Evolutionary conservation across 345 rosid species (phyloP), one percentile per base, ranked within the genome.

Genomic region (Bruguiera sexangula): DNA sequence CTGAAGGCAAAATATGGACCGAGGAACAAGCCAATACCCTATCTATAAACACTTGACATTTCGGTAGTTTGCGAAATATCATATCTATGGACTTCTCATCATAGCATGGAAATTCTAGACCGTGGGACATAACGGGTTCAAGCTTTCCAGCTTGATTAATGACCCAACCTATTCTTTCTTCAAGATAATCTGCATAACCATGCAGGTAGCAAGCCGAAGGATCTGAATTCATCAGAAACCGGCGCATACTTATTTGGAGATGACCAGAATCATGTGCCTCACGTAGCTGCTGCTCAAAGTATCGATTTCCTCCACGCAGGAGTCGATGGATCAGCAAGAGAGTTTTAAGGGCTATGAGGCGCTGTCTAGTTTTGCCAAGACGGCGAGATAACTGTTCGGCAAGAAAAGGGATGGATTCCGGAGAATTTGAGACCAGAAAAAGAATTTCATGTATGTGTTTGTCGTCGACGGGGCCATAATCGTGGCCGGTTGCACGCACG

Each of bases 61-160:
- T 92, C 3, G 90, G 92, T 56, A 89, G 75, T 73, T 79, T 84
- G 11, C 87, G 86, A 62, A 89, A 89, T 54, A 88, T 83, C 74
- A 85, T 64, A 55, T 87, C 84, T 20, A 87, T 65, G 5, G 85
- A 81, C 60, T 80, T 89, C 32, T 82, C 89, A 64, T 79, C 72
- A 76, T 79, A 84, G 67, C 76, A 84, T 53, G 74, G 75, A 54
- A 82, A 83, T 30, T 82, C 80, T 55, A 77, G 50, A 50, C 80
- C 84, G 37, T 76, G 83, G 26, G 86, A 62, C 81, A 70, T 76
- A 8, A 72, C 85, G 0, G 93, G 90, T 79, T 92, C 97, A 9
- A 92, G 96, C 82, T 89, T 92, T 8, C 97, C 97, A 13, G 86
- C 89, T 70, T 87, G 93, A 69, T 89, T 89, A 61, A 92, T 89